Evolutionary conservation across 495 filamentous ascomycete genomes (phyloP).

Genomic region (Articulospora tetracladia): DNA sequence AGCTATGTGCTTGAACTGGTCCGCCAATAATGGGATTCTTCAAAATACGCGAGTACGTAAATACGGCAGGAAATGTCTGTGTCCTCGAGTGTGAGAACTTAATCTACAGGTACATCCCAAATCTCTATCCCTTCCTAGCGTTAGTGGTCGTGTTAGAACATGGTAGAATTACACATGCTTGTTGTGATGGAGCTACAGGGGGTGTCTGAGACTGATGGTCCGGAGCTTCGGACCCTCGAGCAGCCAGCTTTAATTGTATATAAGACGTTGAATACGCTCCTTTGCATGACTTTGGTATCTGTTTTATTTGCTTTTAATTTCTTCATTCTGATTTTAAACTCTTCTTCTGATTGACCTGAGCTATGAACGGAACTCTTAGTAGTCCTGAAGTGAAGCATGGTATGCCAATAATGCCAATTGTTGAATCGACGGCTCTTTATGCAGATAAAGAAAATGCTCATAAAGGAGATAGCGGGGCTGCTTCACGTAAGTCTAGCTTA

Average conservation of each 20-base stretch:
- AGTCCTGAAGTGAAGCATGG: not conserved
- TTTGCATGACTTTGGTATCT: not conserved
- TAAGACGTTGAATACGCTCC: not conserved
- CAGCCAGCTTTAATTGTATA: not conserved
- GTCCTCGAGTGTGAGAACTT: not conserved
- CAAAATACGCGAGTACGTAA: not conserved
- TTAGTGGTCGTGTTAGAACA: not conserved
- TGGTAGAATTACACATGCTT: not conserved
- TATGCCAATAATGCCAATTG: not conserved
- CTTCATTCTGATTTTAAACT: not conserved
- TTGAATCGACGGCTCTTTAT: not conserved
- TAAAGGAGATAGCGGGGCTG: not conserved
- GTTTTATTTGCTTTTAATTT: not conserved
- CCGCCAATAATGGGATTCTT: too few relatives aligned
- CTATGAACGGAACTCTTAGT: not conserved
- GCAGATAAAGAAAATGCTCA: not conserved
- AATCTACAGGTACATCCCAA: not conserved
- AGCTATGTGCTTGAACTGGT: too few relatives aligned
- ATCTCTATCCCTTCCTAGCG: not conserved
- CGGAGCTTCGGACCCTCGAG: not conserved
- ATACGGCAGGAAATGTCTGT: not conserved
- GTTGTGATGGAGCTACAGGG: too few relatives aligned
- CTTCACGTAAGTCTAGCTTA: not conserved
- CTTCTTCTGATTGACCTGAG: not conserved
- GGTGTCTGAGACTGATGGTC: not conserved